Evolutionary conservation across 2,329 filamentous ascomycete genomes (phyloP), one percentile per base, ranked within the genome.

Genomic region (Colletotrichum sp.): DNA sequence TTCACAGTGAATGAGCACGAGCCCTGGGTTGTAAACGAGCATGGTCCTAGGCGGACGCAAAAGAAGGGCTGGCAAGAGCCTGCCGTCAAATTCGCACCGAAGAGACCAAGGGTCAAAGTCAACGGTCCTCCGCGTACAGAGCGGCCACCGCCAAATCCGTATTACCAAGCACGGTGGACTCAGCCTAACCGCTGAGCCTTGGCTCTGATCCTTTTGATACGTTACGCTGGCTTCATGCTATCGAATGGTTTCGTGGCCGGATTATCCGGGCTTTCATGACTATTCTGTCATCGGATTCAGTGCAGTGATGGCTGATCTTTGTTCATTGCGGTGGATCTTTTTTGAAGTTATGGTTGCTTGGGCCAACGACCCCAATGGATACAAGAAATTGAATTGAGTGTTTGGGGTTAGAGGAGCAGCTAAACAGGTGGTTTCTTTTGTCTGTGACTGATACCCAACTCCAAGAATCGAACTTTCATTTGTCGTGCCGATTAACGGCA

Each of bases 211-310:
- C 43, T n/a, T 48, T 13, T 6, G 2, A 21, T 21, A 21, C 43
- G n/a, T 9, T 21, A 9, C 36, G 0, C n/a, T 48, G 12, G 43
- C n/a, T 48, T 48, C 10, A 6, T 18, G 9, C 39, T 43, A 0
- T 3, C 39, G 0, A 18, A 43, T n/a, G 0, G 39, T 4, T 43
- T n/a, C 9, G 39, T 0, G 0, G 6, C 9, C 18, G 1, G 3
- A 43, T 43, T 18, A 12, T n/a, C 39, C 0, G 18, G 18, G 18
- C 1, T 8, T 10, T 0, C 18, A 12, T 4, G 5, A n/a, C 16
- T 43, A 10, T 6, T 43, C 39, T 43, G 39, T 9, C 2, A 9
- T 7, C 10, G 1, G 18, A 6, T 1, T 0, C n/a, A 48, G 43
- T 2, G 6, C 43, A 7, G n/a, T 21, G 43, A 7, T 21, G 6